Conservation (phyloP, 2,329 filamentous ascomycete species). For the Neofusicoccum parvum region DNA sequence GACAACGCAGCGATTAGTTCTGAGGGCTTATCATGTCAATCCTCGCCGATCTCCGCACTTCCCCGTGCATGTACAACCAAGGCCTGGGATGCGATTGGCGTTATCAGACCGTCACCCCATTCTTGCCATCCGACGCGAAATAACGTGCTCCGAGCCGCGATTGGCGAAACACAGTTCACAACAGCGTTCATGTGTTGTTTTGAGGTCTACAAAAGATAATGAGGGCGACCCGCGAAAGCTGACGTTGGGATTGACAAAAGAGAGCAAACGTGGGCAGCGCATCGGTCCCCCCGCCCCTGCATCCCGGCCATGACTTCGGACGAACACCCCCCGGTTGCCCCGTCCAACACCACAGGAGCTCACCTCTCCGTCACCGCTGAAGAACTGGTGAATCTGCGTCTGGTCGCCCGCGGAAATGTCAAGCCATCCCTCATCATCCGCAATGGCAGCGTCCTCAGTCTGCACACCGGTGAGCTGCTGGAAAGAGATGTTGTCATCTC, state of each 20-base stretch:
- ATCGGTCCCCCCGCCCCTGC: not conserved
- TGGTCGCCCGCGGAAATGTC: not conserved
- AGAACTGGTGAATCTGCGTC: not conserved
- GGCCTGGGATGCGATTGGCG: not conserved
- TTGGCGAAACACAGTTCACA: not conserved
- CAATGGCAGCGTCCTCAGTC: not conserved
- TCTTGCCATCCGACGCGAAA: not conserved
- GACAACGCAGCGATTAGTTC: too few species aligned
- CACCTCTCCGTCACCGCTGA: not conserved
- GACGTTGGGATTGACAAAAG: not conserved
- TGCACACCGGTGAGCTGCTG: not conserved
- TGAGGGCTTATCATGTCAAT: not conserved
- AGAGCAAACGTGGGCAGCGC: not conserved
- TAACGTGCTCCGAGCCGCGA: not conserved
- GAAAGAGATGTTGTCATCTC: not conserved
- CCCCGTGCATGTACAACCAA: not conserved
- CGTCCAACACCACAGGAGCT: not conserved
- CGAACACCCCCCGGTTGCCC: not conserved
- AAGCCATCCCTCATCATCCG: not conserved
- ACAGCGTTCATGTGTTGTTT: not conserved
- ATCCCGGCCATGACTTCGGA: not conserved
- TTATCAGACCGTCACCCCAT: constrained; percentile 1
- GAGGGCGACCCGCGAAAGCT: not conserved
- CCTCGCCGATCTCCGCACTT: not conserved
- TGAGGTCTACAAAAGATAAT: not conserved